phyloP scores from a whole-genome alignment of 2,329 filamentous ascomycete genomes.

The Canariomyces notabilis region DNA sequence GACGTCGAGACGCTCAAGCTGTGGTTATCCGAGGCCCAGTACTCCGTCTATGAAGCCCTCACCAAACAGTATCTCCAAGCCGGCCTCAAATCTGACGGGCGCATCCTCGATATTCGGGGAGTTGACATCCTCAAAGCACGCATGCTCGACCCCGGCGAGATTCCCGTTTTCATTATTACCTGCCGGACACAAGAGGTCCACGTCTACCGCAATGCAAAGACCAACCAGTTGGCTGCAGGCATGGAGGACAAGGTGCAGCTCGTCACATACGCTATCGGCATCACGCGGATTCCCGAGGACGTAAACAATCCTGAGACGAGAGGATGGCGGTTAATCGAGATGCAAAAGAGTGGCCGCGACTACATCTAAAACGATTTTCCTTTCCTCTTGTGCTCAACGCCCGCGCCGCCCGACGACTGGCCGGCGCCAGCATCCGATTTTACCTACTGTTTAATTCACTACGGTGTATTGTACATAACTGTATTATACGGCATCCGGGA shows the following conservation, averaged over 20 bases:
- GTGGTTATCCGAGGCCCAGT: slow-evolving; percentile 95
- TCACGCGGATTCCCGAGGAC: slow-evolving; percentile 89
- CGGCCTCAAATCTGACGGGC: slow-evolving; percentile 89
- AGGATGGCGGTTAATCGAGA: slow-evolving; percentile 94
- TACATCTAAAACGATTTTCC: slow-evolving; percentile 63
- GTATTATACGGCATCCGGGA: slow-evolving; percentile 24
- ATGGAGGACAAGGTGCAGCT: slow-evolving; percentile 99
- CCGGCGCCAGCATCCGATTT: slow-evolving; percentile 1
- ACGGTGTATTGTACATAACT: slow-evolving; percentile 16
- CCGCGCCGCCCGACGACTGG: background rate
- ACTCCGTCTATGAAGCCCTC: slow-evolving; percentile 92
- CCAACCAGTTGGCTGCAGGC: slow-evolving; percentile 80
- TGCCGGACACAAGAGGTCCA: slow-evolving; percentile 97
- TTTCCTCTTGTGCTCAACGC: slow-evolving; percentile 7
- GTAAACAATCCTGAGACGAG: slow-evolving; percentile 95
- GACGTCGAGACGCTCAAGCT: slow-evolving; percentile 85
- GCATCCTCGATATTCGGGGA: slow-evolving; percentile 89
- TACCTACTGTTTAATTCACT: slow-evolving; percentile 6
- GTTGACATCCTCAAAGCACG: slow-evolving; percentile 82
- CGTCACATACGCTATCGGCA: slow-evolving; percentile 95
- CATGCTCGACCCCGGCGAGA: slow-evolving; percentile 78
- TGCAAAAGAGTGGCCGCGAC: slow-evolving; percentile 96
- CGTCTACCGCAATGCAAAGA: slow-evolving; percentile 90
- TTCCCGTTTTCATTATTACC: slow-evolving; percentile 95
- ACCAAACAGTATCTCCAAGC: slow-evolving; percentile 93